Evolutionary conservation across 2,329 filamentous ascomycete species (phyloP).

Genomic region (Ceratocystis ficicola): DNA sequence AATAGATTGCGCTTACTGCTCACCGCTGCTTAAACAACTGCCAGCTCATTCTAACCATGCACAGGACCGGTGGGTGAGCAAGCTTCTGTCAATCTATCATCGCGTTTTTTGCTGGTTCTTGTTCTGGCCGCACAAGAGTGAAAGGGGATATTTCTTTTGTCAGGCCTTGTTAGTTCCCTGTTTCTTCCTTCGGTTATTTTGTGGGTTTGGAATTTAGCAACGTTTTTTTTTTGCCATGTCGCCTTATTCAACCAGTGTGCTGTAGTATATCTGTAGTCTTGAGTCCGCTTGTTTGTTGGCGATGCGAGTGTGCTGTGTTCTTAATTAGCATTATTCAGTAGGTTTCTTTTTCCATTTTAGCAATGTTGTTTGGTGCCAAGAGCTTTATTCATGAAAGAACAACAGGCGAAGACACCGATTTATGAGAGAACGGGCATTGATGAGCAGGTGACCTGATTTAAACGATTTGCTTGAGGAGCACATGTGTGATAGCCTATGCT

Average conservation of each 20-base stretch:
- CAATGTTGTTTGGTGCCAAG: too few species aligned
- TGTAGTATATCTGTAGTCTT: not conserved
- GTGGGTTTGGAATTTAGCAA: conserved; percentile 17
- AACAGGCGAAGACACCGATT: too few species aligned
- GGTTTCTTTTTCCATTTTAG: not conserved
- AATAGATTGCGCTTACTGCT: not conserved
- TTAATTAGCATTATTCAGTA: too few species aligned
- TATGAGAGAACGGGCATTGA: too few species aligned
- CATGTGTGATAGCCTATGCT: not conserved
- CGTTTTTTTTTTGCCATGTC: conserved; percentile 4
- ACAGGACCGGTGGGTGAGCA: not conserved
- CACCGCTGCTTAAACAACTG: too few species aligned
- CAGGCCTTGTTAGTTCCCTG: not conserved
- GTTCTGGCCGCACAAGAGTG: not conserved
- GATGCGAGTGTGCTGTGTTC: not conserved
- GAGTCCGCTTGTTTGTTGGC: not conserved
- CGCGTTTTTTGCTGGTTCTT: not conserved
- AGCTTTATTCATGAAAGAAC: too few species aligned
- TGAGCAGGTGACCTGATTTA: too few species aligned
- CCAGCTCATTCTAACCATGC: too few species aligned
- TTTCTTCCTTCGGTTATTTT: conserved; percentile 2
- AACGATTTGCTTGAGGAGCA: not conserved
- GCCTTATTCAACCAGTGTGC: not conserved
- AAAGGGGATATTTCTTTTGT: not conserved
- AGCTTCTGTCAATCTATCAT: not conserved